Evolutionary conservation across 2,329 filamentous ascomycete species (phyloP), one percentile per base, ranked within the genome.

Genomic region (Fusarium incarnatum): DNA sequence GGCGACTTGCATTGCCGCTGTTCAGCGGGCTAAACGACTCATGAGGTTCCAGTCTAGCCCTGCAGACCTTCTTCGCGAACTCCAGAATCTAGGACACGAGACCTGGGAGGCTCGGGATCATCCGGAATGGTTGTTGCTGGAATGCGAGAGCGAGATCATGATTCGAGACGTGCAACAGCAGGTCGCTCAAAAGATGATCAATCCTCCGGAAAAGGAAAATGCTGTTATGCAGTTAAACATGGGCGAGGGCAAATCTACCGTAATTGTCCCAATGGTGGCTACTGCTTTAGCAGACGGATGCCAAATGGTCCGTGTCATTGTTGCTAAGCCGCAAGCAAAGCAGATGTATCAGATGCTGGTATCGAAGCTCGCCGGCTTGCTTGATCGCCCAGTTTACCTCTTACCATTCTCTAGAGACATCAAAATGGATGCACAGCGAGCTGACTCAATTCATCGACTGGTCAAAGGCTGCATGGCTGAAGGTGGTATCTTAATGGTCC

Each of bases 241-340:
- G 90, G 91, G 91, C 0, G 86, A 91, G 72, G 91, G 90, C 0
- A 92, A 92, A 66, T 89, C 88, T 0, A 91, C 90, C 0, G 87
- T 92, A 3, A 92, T 94, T 50, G 83, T 91, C 0, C 91, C 90
- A 0, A 89, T 91, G 47, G 85, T 91, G 0, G 86, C 87, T 0
- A 78, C 85, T 0, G 77, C 81, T 0, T 75, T 91, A 0, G 86
- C 87, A 0, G 79, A 91, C 52, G 80, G 81, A 0, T 72, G 76
- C 0, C 81, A 77, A 6, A 78, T 92, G 0, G 85, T 87, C 0
- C 81, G 89, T 4, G 83, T 92, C 0, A 77, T 92, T 2, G 88
- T 92, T 2, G 83, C 85, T 0, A 91, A 89, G 66, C 83, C 90
- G 0, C 84, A 91, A 37, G 84, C 87, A 0, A 83, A 82, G 16